phyloP scores from a whole-genome alignment of 495 filamentous ascomycete genomes.

The Aspergillus ostianus region DNA sequence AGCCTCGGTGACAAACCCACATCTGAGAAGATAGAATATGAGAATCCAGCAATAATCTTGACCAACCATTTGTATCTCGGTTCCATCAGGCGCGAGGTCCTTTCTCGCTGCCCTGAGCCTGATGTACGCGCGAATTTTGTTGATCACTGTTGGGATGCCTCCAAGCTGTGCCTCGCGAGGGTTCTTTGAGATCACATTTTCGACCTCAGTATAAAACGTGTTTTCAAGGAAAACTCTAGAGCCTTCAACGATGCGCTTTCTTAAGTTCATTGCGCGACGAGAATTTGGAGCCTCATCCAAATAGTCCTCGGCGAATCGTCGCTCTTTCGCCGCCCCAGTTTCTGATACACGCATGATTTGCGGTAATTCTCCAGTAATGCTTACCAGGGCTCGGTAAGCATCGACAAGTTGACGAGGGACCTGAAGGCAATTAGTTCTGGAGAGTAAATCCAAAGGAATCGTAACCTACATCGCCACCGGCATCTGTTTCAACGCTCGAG shows the following conservation, averaged over 20 bases:
- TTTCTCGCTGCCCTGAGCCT: conserved; percentile 71
- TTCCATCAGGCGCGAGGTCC: conserved; percentile 74
- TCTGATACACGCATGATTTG: conserved; percentile 51
- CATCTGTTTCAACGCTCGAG: conserved; percentile 63
- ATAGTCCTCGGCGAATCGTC: conserved; percentile 73
- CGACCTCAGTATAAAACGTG: conserved; percentile 68
- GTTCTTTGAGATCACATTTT: conserved; percentile 72
- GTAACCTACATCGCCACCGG: conserved; percentile 59
- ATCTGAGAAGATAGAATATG: conserved; percentile 87
- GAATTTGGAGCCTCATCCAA: conserved; percentile 68
- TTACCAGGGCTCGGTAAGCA: conserved; percentile 74
- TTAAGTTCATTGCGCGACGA: conserved; percentile 54
- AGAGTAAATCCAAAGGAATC: not conserved
- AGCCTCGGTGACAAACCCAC: conserved; percentile 80
- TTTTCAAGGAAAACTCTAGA: conserved; percentile 74
- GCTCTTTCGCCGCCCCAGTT: conserved; percentile 60
- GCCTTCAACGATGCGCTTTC: conserved; percentile 73
- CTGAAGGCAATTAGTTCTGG: conserved; percentile 28
- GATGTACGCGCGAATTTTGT: conserved; percentile 90
- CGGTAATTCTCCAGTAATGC: conserved; percentile 66
- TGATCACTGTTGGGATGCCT: conserved; percentile 79
- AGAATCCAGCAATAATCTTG: conserved; percentile 87
- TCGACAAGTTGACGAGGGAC: conserved; percentile 67
- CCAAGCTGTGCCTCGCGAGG: conserved; percentile 87
- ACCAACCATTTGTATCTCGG: conserved; percentile 68